Evolutionary conservation across 768 basidiomycete genomes (phyloP).

Genomic region (Tremella yokohamensis): DNA sequence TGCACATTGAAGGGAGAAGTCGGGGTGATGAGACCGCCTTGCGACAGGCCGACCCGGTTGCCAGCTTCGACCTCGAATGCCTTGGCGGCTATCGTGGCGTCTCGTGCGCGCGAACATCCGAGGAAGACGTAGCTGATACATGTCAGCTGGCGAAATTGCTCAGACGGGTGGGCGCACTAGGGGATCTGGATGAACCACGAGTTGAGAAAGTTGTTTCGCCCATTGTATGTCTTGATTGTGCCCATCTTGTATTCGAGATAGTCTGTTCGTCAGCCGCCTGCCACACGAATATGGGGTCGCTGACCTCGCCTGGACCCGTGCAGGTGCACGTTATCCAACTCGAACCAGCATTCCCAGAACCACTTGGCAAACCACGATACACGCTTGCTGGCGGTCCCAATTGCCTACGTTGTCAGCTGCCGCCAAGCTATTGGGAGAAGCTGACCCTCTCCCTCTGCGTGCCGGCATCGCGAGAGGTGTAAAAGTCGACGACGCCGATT

Average conservation of each 20-base stretch:
- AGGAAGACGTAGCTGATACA: constrained; percentile 63
- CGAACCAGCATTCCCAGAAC: constrained; percentile 72
- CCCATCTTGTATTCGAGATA: constrained; percentile 77
- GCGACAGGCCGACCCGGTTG: constrained; percentile 52
- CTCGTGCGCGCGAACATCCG: constrained; percentile 63
- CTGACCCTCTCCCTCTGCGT: constrained; percentile 30
- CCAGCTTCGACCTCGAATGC: constrained; percentile 60
- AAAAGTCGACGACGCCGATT: constrained; percentile 70
- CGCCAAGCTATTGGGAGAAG: neutral
- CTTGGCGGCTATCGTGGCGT: constrained; percentile 59
- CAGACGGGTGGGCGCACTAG: constrained; percentile 10
- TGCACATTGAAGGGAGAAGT: constrained; percentile 37
- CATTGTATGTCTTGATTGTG: constrained; percentile 71
- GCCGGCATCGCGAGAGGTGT: constrained; percentile 44
- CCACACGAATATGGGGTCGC: neutral
- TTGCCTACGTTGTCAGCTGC: constrained; percentile 53
- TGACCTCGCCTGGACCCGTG: constrained; percentile 57
- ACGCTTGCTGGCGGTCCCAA: constrained; percentile 63
- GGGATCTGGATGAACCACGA: constrained; percentile 66
- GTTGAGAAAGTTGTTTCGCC: constrained; percentile 66
- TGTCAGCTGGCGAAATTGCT: neutral
- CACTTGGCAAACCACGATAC: constrained; percentile 65
- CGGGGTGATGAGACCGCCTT: constrained; percentile 46
- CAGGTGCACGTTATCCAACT: constrained; percentile 53
- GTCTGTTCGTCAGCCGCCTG: constrained; percentile 45